Conservation (phyloP, 108 stramenopile genomes). For the Aurantiochytrium sp. region DNA sequence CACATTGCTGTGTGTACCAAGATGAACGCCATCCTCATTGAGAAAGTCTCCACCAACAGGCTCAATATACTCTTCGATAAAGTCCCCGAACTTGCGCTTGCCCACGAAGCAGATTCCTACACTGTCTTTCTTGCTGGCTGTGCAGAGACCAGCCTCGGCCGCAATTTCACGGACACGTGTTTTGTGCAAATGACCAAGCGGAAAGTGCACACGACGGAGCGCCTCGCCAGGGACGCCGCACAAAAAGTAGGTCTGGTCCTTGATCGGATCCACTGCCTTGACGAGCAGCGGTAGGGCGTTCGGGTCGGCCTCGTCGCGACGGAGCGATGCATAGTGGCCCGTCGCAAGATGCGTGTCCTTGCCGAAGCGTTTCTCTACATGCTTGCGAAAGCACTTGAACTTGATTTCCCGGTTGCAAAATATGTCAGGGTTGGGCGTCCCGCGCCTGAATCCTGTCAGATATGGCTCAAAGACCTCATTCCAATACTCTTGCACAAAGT, state of each 20-base stretch:
- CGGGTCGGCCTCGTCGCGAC: neutral
- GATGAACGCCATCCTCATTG: constrained; percentile 59
- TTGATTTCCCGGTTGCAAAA: constrained; percentile 82
- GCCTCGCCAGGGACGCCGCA: constrained; percentile 55
- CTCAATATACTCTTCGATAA: constrained; percentile 69
- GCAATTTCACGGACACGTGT: constrained; percentile 71
- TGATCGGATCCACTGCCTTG: constrained; percentile 62
- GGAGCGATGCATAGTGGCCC: constrained; percentile 76
- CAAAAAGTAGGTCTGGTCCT: constrained; percentile 93
- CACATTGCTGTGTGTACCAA: neutral
- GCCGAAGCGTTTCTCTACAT: constrained; percentile 40
- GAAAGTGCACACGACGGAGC: constrained; percentile 69
- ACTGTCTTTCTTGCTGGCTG: constrained; percentile 71
- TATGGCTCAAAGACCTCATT: constrained; percentile 81
- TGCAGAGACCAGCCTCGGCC: constrained; percentile 55
- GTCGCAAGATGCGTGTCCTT: constrained; percentile 65
- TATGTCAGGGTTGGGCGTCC: constrained; percentile 83
- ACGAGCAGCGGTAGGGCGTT: constrained; percentile 48
- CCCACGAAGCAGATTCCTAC: constrained; percentile 95
- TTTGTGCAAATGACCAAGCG: constrained; percentile 73
- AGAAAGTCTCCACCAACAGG: constrained; percentile 56
- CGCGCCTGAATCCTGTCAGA: constrained; percentile 21
- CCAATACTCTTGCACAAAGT: constrained; percentile 81
- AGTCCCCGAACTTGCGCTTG: constrained; percentile 71
- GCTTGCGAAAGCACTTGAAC: constrained; percentile 67